Evolutionary conservation across 208 protist species (phyloP), one percentile per base, ranked within the genome.

Genomic region (Lotmaria passim): DNA sequence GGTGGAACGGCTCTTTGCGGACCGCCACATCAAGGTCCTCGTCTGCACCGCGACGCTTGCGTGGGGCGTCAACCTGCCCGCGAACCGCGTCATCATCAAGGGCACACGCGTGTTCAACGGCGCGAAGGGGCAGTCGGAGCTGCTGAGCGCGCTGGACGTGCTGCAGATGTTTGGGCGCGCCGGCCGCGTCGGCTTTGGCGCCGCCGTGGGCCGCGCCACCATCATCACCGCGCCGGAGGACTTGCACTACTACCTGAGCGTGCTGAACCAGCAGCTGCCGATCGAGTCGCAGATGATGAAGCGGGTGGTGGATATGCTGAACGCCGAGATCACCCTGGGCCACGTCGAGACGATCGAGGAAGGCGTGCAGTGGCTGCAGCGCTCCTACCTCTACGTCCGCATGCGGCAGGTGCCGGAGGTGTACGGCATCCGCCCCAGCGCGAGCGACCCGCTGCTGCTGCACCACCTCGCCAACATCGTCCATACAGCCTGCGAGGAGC

Each of bases 61-160:
- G n/a, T 99, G 99, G 99, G 99, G 99, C 76, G 99, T 99, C 2
- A 99, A 99, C 85, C 65, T 99, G 41, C 99, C 99, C 0, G 99
- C 99, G 6, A 98, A 99, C 79, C 97, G 94, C 12, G 99, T 99
- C 21, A 99, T 99, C 66, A 99, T 99, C 73, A 99, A 99, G 77
- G 99, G 99, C n/a, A 99, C 99, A 2, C 97, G 98, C 69, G 85
- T 99, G n/a, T 99, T 99, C 80, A 97, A 87, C 65, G 97, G 98
- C 15, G 93, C 99, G 41, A 96, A 93, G 55, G 98, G 98, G 3
- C 67, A 83, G 51, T 99, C 95, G 74, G 87, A 94, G 38, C 96
- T 99, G 67, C 82, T 99, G 1, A 96, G 83, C 28, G 85, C 94
- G 34, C 69, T 99, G 33, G 99, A 99, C 79, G 94, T 99, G 19